Evolutionary conservation across 148 eudicot genomes (phyloP), one percentile per base, ranked within the genome.

Genomic region (Cornus suecica): DNA sequence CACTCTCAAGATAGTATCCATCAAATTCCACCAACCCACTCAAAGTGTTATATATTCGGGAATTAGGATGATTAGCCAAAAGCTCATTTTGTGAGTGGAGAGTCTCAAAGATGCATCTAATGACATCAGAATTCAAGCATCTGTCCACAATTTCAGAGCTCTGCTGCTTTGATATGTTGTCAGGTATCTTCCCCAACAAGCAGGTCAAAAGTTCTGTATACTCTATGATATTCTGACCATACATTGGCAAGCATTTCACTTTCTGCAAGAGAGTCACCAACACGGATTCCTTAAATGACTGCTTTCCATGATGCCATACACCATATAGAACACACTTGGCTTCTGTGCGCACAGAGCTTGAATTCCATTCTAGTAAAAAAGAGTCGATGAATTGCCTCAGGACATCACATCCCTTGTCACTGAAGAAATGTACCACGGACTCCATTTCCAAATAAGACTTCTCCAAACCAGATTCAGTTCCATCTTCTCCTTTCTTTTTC

Each of bases 1-100:
- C 99, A 76, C 99, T 96, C 86, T 96, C 99, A 52, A 96, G 92
- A 86, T 96, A 96, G 76, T 93, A 96, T 61, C 99, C 99, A 84
- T 96, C 99, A 87, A 96, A 96, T 78, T 96, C 99, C 71, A 96
- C 99, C 85, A 96, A 96, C 74, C 95, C 91, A 83, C 98, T 91
- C 84, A 96, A 82, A 63, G 97, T 93, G 81, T 90, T 96, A 82
- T 96, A 96, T 80, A 96, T 96, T 45, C 97, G 95, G 27, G 99
- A 93, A 80, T 96, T 96, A 1, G 99, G 99, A 83, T 96, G 99
- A 82, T 96, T 96, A 66, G 99, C 99, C 83, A 96, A 80, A 31
- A 96, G 93, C 76, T 93, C 99, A 84, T 96, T 96, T 78, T 96
- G 98, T 32, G 86, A 76, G 80, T 91, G 97, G 77, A 96, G 95